A percentile compares a stretch with the other conserved stretches of the same genome.
These are phyloP conservation scores for Hypoxylon lienhwacheense DNA, from an alignment of 495 filamentous ascomycete species.

Conservation along the genomic window DNA sequence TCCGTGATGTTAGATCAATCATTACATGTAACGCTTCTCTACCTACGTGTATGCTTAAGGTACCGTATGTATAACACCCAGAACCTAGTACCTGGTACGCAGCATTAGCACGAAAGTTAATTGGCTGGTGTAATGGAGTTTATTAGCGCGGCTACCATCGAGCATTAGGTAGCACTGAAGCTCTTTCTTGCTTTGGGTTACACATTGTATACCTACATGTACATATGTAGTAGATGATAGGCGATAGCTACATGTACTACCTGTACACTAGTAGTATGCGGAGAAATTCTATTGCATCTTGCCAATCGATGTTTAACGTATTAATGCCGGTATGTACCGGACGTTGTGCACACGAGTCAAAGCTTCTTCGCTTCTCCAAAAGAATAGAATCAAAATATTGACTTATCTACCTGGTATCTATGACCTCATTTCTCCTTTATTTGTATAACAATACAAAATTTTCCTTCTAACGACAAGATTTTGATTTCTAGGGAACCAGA, in stretches of 20 bases:
- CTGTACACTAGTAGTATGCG: background rate
- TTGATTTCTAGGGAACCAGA: background rate
- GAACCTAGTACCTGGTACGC: too few species aligned
- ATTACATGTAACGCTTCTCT: too few species aligned
- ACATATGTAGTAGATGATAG: too few species aligned
- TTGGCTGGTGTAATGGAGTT: too few species aligned
- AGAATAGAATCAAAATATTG: background rate
- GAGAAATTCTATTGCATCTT: constrained; percentile 6
- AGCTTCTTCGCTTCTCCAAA: constrained; percentile 9
- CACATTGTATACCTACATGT: too few species aligned
- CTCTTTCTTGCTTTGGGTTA: too few species aligned
- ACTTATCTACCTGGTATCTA: background rate
- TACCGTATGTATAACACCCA: too few species aligned
- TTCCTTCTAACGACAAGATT: background rate
- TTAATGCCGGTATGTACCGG: background rate
- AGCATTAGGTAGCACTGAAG: background rate
- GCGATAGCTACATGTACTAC: too few species aligned
- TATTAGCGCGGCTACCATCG: constrained; percentile 17
- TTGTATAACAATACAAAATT: constrained; percentile 2
- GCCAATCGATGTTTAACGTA: constrained; percentile 13
- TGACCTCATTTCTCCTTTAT: constrained; percentile 11
- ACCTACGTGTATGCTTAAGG: too few species aligned
- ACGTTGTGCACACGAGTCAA: background rate
- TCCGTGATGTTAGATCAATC: too few species aligned
- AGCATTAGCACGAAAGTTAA: too few species aligned